Evolutionary conservation across 2,329 filamentous ascomycete genomes (phyloP).

Genomic region (Aspergillus floridensis): DNA sequence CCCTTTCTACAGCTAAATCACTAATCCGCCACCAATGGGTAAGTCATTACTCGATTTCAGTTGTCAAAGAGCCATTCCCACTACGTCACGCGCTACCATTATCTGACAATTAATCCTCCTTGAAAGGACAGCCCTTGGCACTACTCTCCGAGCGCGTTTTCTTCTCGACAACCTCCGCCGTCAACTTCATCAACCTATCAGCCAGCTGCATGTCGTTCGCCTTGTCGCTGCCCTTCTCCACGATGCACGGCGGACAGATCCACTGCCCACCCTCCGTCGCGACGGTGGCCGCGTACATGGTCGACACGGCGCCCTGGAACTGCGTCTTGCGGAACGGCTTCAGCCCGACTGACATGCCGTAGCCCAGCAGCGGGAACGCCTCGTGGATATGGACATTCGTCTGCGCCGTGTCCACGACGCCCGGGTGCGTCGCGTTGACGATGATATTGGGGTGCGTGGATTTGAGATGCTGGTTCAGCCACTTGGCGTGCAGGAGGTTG

Average conservation of each 20-base stretch:
- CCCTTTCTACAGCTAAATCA: no score
- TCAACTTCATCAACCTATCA: background rate
- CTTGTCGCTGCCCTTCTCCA: constrained; percentile 3
- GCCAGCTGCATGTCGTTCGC: constrained; percentile 1
- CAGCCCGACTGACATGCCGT: background rate
- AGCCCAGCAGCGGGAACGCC: background rate
- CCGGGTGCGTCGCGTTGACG: constrained; percentile 1
- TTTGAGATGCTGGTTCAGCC: background rate
- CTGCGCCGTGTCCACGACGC: background rate
- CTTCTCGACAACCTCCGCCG: constrained; percentile 1
- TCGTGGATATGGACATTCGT: constrained; percentile 2
- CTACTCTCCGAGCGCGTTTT: constrained; percentile 1
- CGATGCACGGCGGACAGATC: background rate
- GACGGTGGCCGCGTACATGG: constrained; percentile 3
- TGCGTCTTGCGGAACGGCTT: constrained; percentile 3
- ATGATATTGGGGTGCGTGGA: constrained; percentile 3
- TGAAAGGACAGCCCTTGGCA: constrained; percentile 2
- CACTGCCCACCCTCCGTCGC: constrained; percentile 1
- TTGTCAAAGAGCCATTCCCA: no score
- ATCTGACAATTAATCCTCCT: background rate
- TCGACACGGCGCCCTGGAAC: constrained; percentile 6
- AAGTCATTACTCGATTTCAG: background rate
- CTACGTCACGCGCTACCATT: no score
- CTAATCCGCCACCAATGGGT: no score
- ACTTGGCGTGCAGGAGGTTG: constrained; percentile 1